Evolutionary conservation across 176 grass and related monocot species (phyloP).

Genomic region (Triticum timopheevii): DNA sequence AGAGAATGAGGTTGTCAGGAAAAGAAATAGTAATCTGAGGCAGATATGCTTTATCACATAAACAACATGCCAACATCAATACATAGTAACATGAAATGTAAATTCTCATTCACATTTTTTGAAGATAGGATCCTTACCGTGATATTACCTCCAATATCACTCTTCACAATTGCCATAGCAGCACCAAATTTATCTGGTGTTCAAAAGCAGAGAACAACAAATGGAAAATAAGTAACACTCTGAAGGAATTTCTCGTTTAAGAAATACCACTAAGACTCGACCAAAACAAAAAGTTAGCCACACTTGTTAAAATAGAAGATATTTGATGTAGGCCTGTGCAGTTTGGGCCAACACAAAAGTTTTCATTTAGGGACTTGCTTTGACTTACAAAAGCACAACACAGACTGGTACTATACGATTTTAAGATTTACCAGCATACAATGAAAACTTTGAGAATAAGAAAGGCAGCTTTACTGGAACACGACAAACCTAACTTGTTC

Average conservation of each 20-base stretch:
- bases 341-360: constrained; percentile 3
- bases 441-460: not conserved
- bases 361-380: not conserved
- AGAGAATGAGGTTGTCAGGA: constrained; percentile 1
- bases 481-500: not conserved
- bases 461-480: not conserved
- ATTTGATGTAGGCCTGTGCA: not conserved
- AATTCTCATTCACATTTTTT: not conserved
- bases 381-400: not conserved
- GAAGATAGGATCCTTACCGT: constrained; percentile 56
- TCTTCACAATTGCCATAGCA: constrained; percentile 91
- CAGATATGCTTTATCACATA: not conserved
- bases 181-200: constrained; percentile 92
- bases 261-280: not conserved
- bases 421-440: not conserved
- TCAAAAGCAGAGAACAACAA: constrained; percentile 11
- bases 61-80: not conserved
- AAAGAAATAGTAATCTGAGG: not conserved
- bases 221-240: not conserved
- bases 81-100: constrained; percentile 2
- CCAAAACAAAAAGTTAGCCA: not conserved
- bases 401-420: not conserved
- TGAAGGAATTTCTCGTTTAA: not conserved
- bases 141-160: constrained; percentile 94
- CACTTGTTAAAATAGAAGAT: not conserved